Base-by-base conservation (phyloP, 805 yeast species). In the Komagataella ulmi region DNA sequence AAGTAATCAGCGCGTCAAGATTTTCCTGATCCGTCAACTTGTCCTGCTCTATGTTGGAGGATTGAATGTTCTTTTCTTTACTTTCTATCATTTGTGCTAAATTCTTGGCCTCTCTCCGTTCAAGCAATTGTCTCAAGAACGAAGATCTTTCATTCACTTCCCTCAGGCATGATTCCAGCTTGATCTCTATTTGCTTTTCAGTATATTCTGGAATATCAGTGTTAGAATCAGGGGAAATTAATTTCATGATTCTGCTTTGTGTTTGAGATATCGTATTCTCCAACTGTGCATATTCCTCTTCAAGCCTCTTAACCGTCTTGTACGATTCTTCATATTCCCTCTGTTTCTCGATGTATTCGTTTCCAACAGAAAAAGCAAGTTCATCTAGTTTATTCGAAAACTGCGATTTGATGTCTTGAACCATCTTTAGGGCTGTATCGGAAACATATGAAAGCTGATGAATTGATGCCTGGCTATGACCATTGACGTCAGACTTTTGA, bases 71-170 rank as follows among this genome's bases (percentile, higher is more conserved):
- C 6, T 57, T 56, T 54, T 73, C 76, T 30, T 61, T 60, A 19
- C 61, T 59, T 46, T 72, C 71, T 2, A 77, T 73, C 17, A 69
- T 61, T 8, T 63, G 65, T 0, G 76, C 77, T 23, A 78, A 63
- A 52, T 71, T 70, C 54, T 61, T 70, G 1, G 75, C 76, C 56
- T 75, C 80, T 8, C 70, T 62, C 50, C 71, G 61, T 55, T 72
- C 75, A 23, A 75, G 61, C 17, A 66, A 46, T 40, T 56, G 61
- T 43, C 55, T 57, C 49, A 67, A 51, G 12, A 30, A 30, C 40
- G 40, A 30, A 8, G 40, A 30, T 10, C 40, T 30, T 30, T 10
- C 40, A 14, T 30, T 30, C 5, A 30, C 40, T 30, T 30, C 40
- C 40, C 14, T 30, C n/a, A 30, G 8, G 8, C 40, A 30, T 10